Base-by-base conservation (phyloP, 306 rosid species). In the Lathyrus tuberosus region DNA sequence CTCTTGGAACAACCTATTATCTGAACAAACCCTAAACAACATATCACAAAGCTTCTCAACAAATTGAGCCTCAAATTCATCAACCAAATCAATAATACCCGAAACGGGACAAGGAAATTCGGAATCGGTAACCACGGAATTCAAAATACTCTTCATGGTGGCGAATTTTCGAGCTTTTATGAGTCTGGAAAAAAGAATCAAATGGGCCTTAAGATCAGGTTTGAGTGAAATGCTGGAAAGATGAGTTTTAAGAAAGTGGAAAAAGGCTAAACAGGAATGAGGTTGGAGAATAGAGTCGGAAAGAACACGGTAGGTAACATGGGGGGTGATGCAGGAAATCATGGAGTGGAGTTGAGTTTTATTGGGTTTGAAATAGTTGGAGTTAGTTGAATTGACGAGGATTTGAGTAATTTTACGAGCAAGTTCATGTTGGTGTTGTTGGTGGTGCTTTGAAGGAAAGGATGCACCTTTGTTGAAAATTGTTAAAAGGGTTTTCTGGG, bases 11-110 rank as follows among this genome's bases (percentile, higher is more conserved):
- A 88, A 73, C 41, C 70, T 56, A 43, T 78, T 82, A 60, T 85
- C 89, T 14, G 76, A 70, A 66, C 86, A 88, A 28, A 86, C 90
- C 79, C 93, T 81, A n/a, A 93, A 76, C 17, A 89, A 35, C 96
- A 93, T 88, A 67, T 93, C 97, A 65, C 85, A 88, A 6, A 93
- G 65, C 60, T 67, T 86, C 76, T 41, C 78, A 37, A 83, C 69
- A 68, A 88, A 85, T 8, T 26, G 24, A 2, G 81, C 48, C 5
- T 74, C 82, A 20, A 62, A 77, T n/a, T 69, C 51, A 33, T 82
- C 85, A 52, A 84, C 56, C 78, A 81, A 79, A 65, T 78, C 71
- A 60, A 79, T 41, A 15, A 90, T 20, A 13, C 8, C 31, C 7
- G 76, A 51, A 60, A 77, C 67, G 0, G 84, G 81, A 33, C 58